A percentile compares a stretch with the other conserved stretches of the same genome.
Evolutionary conservation across 2,329 filamentous ascomycete species (phyloP).

Genomic region (Sporothrix brunneoviolacea): DNA sequence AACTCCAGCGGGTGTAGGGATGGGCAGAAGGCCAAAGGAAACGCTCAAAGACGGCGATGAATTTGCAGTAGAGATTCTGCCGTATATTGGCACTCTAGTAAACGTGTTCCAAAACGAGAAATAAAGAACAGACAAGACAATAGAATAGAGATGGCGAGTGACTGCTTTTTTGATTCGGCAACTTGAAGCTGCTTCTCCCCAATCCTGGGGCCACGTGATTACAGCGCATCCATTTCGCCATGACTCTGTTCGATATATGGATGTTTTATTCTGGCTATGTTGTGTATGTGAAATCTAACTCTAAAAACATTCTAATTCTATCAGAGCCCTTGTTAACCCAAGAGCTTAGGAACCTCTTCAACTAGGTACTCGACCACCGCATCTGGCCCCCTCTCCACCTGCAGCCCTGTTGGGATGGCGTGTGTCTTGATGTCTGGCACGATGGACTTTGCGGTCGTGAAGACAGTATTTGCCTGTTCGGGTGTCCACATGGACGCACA

Average conservation of each 20-base stretch:
- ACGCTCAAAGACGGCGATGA: conserved; percentile 34
- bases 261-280: too few relatives aligned
- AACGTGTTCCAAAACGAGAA: conserved; percentile 31
- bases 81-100: conserved; percentile 36
- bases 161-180: too few relatives aligned
- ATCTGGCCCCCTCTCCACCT: conserved; percentile 46
- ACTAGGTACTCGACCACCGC: conserved; percentile 46
- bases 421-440: conserved; percentile 43
- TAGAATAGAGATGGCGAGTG: too few relatives aligned
- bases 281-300: too few relatives aligned
- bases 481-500: conserved; percentile 48
- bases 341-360: conserved; percentile 31
- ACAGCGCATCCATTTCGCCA: too few relatives aligned
- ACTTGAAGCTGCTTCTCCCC: too few relatives aligned
- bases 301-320: too few relatives aligned
- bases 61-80: conserved; percentile 37
- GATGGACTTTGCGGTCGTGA: conserved; percentile 35
- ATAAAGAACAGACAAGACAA: too few relatives aligned
- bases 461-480: conserved; percentile 40
- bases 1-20: conserved; percentile 36
- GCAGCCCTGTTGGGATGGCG: conserved; percentile 46
- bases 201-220: too few relatives aligned
- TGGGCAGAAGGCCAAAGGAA: conserved; percentile 31
- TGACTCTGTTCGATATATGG: too few relatives aligned
- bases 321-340: not conserved